phyloP scores from a whole-genome alignment of 352 stramenopile genomes.

The Pythium dissimile region DNA sequence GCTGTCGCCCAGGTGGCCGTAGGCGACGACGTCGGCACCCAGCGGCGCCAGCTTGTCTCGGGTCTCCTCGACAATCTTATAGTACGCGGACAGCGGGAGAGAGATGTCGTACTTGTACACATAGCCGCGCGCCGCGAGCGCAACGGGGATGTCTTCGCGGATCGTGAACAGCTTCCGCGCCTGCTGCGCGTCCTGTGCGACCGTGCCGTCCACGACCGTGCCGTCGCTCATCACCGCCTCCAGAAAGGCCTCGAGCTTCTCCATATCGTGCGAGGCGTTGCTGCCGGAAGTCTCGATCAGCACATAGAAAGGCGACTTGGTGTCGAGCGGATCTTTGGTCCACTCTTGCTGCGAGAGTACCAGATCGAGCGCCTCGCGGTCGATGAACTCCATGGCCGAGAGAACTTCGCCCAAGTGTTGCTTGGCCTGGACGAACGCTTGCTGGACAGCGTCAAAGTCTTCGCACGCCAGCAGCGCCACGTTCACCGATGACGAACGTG shows the following conservation, averaged over 20 bases:
- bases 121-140: constrained; percentile 81
- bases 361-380: constrained; percentile 87
- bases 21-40: constrained; percentile 76
- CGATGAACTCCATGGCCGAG: constrained; percentile 96
- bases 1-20: constrained; percentile 94
- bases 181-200: constrained; percentile 92
- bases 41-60: constrained; percentile 41
- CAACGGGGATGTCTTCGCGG: constrained; percentile 92
- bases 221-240: constrained; percentile 67
- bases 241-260: constrained; percentile 88
- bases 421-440: constrained; percentile 82
- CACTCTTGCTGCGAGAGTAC: constrained; percentile 69
- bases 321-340: constrained; percentile 66
- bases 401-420: constrained; percentile 91
- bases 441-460: constrained; percentile 82
- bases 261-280: constrained; percentile 87
- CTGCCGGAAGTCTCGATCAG: constrained; percentile 96
- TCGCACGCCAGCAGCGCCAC: constrained; percentile 91
- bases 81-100: constrained; percentile 90
- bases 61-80: constrained; percentile 86
- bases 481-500: constrained; percentile 67
- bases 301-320: constrained; percentile 87
- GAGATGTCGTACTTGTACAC: constrained; percentile 99
- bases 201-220: constrained; percentile 86
- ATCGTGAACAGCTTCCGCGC: constrained; percentile 92